phyloP scores from a whole-genome alignment of 352 stramenopile genomes.

The Pythium oligandrum region DNA sequence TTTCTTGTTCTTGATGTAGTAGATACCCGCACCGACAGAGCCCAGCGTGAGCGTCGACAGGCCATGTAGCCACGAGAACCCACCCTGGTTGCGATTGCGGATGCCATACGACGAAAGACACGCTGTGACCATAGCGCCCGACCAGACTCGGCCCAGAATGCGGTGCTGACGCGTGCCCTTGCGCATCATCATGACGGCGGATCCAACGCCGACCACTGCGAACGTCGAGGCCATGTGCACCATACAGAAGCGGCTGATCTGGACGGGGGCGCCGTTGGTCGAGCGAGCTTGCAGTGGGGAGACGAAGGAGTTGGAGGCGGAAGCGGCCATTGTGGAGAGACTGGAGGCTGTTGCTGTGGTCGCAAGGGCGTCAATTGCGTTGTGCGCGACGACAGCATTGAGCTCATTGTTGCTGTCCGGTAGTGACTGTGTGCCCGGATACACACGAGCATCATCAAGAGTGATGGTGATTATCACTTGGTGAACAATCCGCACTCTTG shows the following conservation, averaged over 20 bases:
- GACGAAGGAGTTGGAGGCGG: too few species aligned
- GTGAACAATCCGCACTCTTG: too few species aligned
- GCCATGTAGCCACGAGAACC: slow-evolving; percentile 12
- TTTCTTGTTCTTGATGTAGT: slow-evolving; percentile 8
- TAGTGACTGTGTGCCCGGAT: too few species aligned
- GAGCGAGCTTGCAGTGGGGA: too few species aligned
- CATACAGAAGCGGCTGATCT: background rate
- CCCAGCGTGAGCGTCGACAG: slow-evolving; percentile 6
- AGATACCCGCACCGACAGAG: slow-evolving; percentile 8
- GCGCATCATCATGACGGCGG: background rate
- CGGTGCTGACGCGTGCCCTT: slow-evolving; percentile 8
- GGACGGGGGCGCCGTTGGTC: too few species aligned
- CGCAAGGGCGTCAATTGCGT: too few species aligned
- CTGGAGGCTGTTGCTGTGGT: too few species aligned
- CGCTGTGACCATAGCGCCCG: slow-evolving; percentile 8
- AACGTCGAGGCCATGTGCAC: slow-evolving; percentile 10
- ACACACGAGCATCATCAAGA: too few species aligned
- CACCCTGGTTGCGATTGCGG: background rate
- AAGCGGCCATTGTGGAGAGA: too few species aligned
- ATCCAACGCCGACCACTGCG: slow-evolving; percentile 8
- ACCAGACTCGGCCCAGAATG: slow-evolving; percentile 7
- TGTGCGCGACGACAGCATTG: too few species aligned
- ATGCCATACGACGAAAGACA: slow-evolving; percentile 14
- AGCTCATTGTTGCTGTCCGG: too few species aligned
- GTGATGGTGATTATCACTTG: too few species aligned